Percentiles rank a stretch among this genome's conserved stretches.
Evolutionary conservation across 805 yeast species (phyloP).

Genomic region (Clavispora carvajalis): DNA sequence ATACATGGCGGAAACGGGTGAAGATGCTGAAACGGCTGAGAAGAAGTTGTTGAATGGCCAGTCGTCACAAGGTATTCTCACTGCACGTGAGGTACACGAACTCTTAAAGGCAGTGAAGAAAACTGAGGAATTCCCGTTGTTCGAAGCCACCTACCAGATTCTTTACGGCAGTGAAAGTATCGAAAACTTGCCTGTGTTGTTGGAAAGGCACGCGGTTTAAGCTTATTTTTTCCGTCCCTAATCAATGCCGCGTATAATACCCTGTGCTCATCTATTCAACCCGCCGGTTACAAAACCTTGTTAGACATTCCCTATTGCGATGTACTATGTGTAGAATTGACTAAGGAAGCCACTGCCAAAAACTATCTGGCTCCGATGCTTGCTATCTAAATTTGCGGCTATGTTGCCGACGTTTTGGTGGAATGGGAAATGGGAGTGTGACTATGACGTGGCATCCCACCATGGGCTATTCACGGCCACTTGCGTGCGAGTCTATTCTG

Average conservation of each 20-base stretch:
- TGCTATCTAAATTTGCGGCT: too few relatives aligned
- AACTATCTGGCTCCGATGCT: too few relatives aligned
- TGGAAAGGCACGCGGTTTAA: constrained; percentile 33
- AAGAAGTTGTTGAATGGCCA: constrained; percentile 87
- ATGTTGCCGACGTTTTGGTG: too few relatives aligned
- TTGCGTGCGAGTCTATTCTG: too few relatives aligned
- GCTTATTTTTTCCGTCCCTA: not conserved
- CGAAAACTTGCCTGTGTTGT: constrained; percentile 66
- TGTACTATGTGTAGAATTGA: not conserved
- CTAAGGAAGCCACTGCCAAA: too few relatives aligned
- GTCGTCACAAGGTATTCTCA: constrained; percentile 92
- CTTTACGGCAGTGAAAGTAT: constrained; percentile 71
- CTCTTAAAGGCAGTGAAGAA: constrained; percentile 53
- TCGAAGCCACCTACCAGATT: constrained; percentile 76
- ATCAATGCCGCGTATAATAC: not conserved
- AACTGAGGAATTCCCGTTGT: constrained; percentile 72
- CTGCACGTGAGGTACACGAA: constrained; percentile 87
- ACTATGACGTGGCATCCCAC: too few relatives aligned
- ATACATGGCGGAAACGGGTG: constrained; percentile 76
- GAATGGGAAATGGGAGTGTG: too few relatives aligned
- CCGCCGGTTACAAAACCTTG: not conserved
- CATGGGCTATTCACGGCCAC: too few relatives aligned
- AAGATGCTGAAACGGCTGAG: constrained; percentile 77
- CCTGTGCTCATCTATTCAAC: not conserved
- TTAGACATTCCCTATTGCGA: not conserved